Percentiles rank a stretch among this genome's conserved stretches.
phyloP scores from a whole-genome alignment of 352 stramenopile genomes.

The Peronospora belbahrii region DNA sequence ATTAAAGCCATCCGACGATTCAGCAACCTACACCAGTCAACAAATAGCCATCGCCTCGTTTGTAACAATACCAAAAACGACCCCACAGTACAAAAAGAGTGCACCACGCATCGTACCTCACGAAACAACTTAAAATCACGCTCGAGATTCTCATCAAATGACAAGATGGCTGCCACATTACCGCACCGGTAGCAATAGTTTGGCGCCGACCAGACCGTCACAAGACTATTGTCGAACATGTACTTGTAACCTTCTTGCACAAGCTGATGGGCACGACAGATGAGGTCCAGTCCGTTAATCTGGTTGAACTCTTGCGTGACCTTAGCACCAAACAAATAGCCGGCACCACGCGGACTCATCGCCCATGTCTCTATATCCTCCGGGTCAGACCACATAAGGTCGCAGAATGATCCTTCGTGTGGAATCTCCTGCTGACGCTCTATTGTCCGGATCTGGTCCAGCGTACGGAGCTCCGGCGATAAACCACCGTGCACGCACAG shows the following conservation, averaged over 20 bases:
- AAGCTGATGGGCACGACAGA: slow-evolving; percentile 85
- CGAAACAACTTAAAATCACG: slow-evolving; percentile 86
- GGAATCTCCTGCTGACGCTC: slow-evolving; percentile 94
- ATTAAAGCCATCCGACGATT: slow-evolving; percentile 73
- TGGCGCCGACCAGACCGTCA: slow-evolving; percentile 76
- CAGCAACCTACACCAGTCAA: slow-evolving; percentile 47
- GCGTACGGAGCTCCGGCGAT: slow-evolving; percentile 90
- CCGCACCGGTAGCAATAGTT: slow-evolving; percentile 86
- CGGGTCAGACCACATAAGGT: slow-evolving; percentile 98
- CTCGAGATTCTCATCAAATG: slow-evolving; percentile 79
- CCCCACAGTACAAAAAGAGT: not conserved
- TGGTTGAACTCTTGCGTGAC: slow-evolving; percentile 88
- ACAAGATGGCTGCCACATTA: slow-evolving; percentile 77
- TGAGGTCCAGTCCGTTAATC: slow-evolving; percentile 85
- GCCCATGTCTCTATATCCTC: slow-evolving; percentile 91
- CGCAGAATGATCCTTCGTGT: slow-evolving; percentile 93
- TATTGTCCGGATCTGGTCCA: slow-evolving; percentile 95
- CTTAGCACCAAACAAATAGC: slow-evolving; percentile 84
- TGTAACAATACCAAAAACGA: slow-evolving; percentile 13
- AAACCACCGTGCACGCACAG: slow-evolving; percentile 94
- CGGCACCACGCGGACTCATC: slow-evolving; percentile 83
- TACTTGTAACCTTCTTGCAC: slow-evolving; percentile 90
- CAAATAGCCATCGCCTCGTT: slow-evolving; percentile 3
- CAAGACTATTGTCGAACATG: slow-evolving; percentile 85
- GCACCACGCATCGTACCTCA: slow-evolving; percentile 43